phyloP scores from a whole-genome alignment of 768 basidiomycete species.

The Termitomyces sp. region DNA sequence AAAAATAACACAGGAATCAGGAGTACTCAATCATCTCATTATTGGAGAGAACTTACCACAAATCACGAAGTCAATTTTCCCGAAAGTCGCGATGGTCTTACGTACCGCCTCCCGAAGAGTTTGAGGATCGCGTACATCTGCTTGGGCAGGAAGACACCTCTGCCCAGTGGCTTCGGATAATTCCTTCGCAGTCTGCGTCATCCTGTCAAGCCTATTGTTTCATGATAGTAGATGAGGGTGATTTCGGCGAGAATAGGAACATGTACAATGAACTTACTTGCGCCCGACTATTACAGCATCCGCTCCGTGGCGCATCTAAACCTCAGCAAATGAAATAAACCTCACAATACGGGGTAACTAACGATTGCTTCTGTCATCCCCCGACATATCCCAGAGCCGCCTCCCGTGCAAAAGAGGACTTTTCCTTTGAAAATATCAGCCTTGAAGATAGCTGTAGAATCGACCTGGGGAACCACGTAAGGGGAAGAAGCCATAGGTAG shows the following conservation, averaged over 20 bases:
- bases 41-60: constrained; percentile 55
- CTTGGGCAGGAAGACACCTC: constrained; percentile 68
- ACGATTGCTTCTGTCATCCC: constrained; percentile 84
- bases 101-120: constrained; percentile 73
- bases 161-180: constrained; percentile 68
- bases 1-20: neutral
- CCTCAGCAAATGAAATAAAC: neutral
- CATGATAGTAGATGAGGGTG: constrained; percentile 1
- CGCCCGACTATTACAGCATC: constrained; percentile 81
- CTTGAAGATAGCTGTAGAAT: constrained; percentile 68
- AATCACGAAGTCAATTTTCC: constrained; percentile 91
- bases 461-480: constrained; percentile 42
- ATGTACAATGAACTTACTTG: constrained; percentile 51
- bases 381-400: constrained; percentile 90
- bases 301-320: constrained; percentile 81
- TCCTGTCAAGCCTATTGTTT: constrained; percentile 58
- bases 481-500: constrained; percentile 36
- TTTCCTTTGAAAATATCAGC: constrained; percentile 85
- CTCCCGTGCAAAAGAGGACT: constrained; percentile 88
- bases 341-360: constrained; percentile 22
- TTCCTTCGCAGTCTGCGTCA: constrained; percentile 65
- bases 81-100: constrained; percentile 71
- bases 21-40: neutral
- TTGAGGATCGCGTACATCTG: constrained; percentile 79
- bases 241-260: neutral